These are phyloP conservation scores for Gloeophyllum trabeum DNA, from an alignment of 768 basidiomycete genomes.

Conservation along the genomic window DNA sequence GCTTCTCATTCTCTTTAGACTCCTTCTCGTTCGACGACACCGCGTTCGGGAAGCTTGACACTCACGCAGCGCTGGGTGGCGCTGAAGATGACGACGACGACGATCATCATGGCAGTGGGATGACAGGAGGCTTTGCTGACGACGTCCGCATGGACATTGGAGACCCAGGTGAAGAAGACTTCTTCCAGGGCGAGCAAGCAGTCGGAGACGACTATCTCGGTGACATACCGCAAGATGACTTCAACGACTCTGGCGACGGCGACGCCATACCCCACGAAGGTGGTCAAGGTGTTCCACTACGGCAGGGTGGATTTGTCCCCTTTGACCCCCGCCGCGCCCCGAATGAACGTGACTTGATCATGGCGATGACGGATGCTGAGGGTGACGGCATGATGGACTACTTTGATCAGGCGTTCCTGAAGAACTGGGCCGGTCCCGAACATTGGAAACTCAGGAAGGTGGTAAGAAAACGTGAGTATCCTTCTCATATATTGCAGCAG, in stretches of 20 bases:
- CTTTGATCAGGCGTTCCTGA: constrained; percentile 77
- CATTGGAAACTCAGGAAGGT: constrained; percentile 92
- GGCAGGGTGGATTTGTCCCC: constrained; percentile 45
- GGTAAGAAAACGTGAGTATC: constrained; percentile 59
- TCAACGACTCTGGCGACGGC: constrained; percentile 27
- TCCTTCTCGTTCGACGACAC: constrained; percentile 50
- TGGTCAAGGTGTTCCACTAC: constrained; percentile 33
- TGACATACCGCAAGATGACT: constrained; percentile 15
- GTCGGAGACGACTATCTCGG: constrained; percentile 34
- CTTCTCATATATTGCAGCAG: neutral
- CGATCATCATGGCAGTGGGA: constrained; percentile 25
- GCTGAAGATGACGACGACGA: constrained; percentile 34
- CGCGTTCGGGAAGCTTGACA: constrained; percentile 47
- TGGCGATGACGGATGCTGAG: constrained; percentile 71
- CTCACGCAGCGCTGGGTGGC: constrained; percentile 21
- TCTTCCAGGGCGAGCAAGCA: constrained; percentile 55
- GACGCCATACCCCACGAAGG: constrained; percentile 26
- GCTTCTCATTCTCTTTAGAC: constrained; percentile 75
- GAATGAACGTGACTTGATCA: constrained; percentile 68
- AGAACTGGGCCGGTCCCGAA: constrained; percentile 98
- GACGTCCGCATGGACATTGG: constrained; percentile 26
- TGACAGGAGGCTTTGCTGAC: constrained; percentile 24
- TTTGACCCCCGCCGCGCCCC: constrained; percentile 81
- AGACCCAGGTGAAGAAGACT: constrained; percentile 41
- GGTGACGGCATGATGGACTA: constrained; percentile 72